Evolutionary conservation across 257 asterid species (phyloP), one percentile per base, ranked within the genome.

Genomic region (Solanum chaucha): DNA sequence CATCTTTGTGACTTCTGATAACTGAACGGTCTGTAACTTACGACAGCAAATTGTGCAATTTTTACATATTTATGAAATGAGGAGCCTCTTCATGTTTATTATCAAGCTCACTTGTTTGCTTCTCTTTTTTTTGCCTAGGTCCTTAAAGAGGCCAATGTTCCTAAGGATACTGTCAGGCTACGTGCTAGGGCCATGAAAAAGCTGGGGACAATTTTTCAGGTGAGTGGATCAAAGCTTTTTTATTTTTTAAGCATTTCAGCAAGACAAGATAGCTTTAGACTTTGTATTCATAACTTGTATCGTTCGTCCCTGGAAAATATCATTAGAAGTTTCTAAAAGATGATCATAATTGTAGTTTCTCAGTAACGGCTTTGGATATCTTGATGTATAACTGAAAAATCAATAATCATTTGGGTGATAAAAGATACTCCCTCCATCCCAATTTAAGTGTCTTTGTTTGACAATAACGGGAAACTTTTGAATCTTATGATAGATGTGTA

Each of bases 151-250:
- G 91, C 94, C 24, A 87, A 89, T 86, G 95, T 82, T 84, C 88
- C 98, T 34, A 94, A 89, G 92, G 99, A 95, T 80, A 87, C 88
- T 64, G 93, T 94, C 86, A 90, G 92, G 90, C 58, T 89, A 88
- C 93, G 97, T 61, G 97, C 99, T 11, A 91, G 59, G 82, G 99
- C 95, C 30, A 89, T 96, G 93, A 94, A 87, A 89, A 94, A 90
- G 88, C 92, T 96, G 71, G 99, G 99, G 51, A 86, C 92, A 85
- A 94, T 94, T 87, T 96, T 96, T 84, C 96, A 92, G 86, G 99
- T 95, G 89, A 88, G 92, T 89, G 38, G 65, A 80, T 26, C 24
- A 1, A 46, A 26, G 0, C 30, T 12, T 12, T 12, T 12, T 11
- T 0, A 5, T 51, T 51, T 44, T 19, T 80, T 80, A 4, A 80